Evolutionary conservation across 352 stramenopile genomes (phyloP), one percentile per base, ranked within the genome.

Genomic region (Globisporangium barbulae): DNA sequence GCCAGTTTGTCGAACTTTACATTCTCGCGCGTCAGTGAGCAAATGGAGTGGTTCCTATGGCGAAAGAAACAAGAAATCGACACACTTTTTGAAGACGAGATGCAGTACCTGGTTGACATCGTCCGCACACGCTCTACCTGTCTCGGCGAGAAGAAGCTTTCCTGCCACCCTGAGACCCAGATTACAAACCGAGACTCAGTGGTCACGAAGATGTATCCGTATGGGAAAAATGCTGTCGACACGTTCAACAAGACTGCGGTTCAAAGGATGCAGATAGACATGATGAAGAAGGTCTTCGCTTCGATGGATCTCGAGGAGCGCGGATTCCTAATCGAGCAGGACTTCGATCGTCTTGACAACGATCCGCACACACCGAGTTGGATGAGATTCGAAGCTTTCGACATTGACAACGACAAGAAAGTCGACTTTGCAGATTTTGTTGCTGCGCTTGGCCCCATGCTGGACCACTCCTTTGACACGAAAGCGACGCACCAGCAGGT

Each of bases 41-140:
- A 88, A 21, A 89, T 76, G 70, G 83, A 92, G 66, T 92, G 81
- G 83, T 92, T 92, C 61, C 55, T 92, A 7, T 92, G 81, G 79
- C 69, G 83, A 49, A 77, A 78, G 19, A 88, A 88, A 53, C 78
- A 90, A 59, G 83, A 92, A 42, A 85, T 92, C 52, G 74, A 89
- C 5, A 67, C 62, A 63, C 53, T 90, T 1, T 53, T 89, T 0
- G 69, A 84, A 33, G 81, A 90, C 9, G 75, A 90, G n/a, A 78
- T 90, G 69, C 69, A 76, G 10, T 87, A 83, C 53, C 53, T 83
- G 64, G 48, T 68, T 12, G 77, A 83, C 33, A 67, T 85, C 22
- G 56, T 85, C 5, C 61, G 58, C 52, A 31, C 31, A 9, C n/a
- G 30, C 2, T 37, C 35, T 21, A 6, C 25, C 6, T 42, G 28